A percentile compares a stretch with the other conserved stretches of the same genome.
These are phyloP conservation scores for Picea engelmannii DNA, from an alignment of 83 land plant genomes.

Conservation along the genomic window DNA sequence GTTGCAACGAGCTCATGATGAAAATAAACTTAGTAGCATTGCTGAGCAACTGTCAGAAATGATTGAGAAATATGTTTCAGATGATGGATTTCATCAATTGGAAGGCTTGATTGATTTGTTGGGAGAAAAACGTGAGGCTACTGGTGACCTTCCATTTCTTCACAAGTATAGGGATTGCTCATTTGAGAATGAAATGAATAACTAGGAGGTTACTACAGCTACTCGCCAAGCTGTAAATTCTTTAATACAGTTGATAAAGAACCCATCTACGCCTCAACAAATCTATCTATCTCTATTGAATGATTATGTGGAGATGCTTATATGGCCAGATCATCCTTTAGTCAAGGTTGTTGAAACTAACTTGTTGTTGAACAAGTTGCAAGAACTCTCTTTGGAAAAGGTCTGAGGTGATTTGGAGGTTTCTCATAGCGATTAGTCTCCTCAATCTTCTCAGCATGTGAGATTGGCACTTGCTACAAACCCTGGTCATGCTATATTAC, in stretches of 20 bases:
- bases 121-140: constrained; percentile 54
- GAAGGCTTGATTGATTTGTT: constrained; percentile 74
- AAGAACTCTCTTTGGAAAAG: constrained; percentile 73
- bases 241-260: constrained; percentile 70
- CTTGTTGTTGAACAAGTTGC: constrained; percentile 67
- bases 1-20: constrained; percentile 90
- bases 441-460: constrained; percentile 55
- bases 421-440: constrained; percentile 29
- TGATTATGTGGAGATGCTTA: constrained; percentile 81
- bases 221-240: too few species aligned
- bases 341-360: constrained; percentile 67
- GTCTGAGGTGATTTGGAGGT: constrained; percentile 57
- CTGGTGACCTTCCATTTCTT: constrained; percentile 80
- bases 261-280: constrained; percentile 74
- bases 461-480: constrained; percentile 81
- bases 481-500: constrained; percentile 76
- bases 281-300: constrained; percentile 77
- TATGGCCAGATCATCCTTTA: constrained; percentile 71
- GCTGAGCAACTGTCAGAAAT: constrained; percentile 63
- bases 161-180: constrained; percentile 4
- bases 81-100: constrained; percentile 46
- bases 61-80: constrained; percentile 65
- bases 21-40: constrained; percentile 50
- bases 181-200: too few species aligned
- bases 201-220: too few species aligned